Base-by-base conservation (phyloP, 2,329 filamentous ascomycete species). In the Penicillium sp. region DNA sequence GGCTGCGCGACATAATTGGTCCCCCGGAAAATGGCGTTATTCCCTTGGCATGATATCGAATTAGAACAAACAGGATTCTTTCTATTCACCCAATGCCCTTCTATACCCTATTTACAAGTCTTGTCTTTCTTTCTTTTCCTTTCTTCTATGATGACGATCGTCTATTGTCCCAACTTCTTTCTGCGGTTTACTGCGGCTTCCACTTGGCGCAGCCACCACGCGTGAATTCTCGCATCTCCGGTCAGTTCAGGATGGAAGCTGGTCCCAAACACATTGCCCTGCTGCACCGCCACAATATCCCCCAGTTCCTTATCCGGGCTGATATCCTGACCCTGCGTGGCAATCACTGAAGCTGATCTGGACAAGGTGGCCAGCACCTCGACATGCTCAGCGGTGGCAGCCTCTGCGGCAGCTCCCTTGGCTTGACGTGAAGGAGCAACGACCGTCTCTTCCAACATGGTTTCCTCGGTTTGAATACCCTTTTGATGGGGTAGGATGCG, bases 171-270 rank as follows among this genome's bases (percentile, higher is more conserved):
- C 46, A 62, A 52, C 61, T 64, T 64, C 34, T 55, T 59, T 54
- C 67, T 63, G 54, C 61, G 66, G 36, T 64, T 63, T 52, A 75
- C 66, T 28, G 75, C 76, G 42, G 77, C 69, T 46, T 81, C 66
- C 28, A 91, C 89, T 73, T 93, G 85, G 63, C 82, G 78, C 69
- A 99, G 69, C 94, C 94, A 99, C 94, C 94, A 97, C 4, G 85
- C 81, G 74, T 99, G 94, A 67, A 97, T 95, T 52, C 94, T 83
- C 52, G 87, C 79, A 76, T 99, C 94, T 7, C 86, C 84, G 0
- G 93, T 97, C 72, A 99, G 74, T 74, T 99, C 94, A 0, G 94
- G 94, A 67, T 97, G 94, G 70, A 97, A 99, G 67, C 92, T 97
- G 3, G 90, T 97, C 3, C 92, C 94, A 65, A 97, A 89, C 0